Conservation (phyloP, 2,329 filamentous ascomycete species). For the Colletotrichum melonis region DNA sequence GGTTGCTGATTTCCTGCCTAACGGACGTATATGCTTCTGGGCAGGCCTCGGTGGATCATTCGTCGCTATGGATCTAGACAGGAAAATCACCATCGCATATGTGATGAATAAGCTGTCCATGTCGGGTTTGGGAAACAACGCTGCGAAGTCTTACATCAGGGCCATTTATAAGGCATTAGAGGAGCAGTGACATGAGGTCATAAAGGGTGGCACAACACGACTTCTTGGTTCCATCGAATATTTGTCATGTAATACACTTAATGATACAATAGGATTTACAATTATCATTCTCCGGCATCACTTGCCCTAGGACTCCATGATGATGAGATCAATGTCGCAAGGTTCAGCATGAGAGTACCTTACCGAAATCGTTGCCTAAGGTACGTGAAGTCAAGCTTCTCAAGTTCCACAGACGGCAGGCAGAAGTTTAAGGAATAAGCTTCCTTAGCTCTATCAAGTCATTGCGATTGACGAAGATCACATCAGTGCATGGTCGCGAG, state of each 20-base stretch:
- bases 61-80: constrained; percentile 54
- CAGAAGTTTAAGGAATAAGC: not conserved
- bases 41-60: constrained; percentile 57
- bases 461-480: not conserved
- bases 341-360: not conserved
- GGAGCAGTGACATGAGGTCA: not conserved
- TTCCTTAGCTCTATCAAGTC: not conserved
- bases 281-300: not conserved
- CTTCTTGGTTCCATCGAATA: not conserved
- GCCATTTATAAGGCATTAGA: not conserved
- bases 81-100: constrained; percentile 54
- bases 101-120: constrained; percentile 57
- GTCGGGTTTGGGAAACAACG: not conserved
- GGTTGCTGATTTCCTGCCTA: constrained; percentile 42
- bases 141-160: not conserved
- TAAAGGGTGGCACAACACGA: not conserved
- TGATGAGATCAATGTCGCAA: not conserved
- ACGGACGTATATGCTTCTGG: constrained; percentile 52
- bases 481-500: not conserved
- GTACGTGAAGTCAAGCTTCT: not conserved
- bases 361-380: not conserved
- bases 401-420: not conserved
- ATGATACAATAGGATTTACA: no score
- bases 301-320: not conserved
- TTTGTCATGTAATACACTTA: not conserved